A percentile compares a stretch with the other conserved stretches of the same genome.
These are phyloP conservation scores for Mariannaea elegans DNA, from an alignment of 2,329 filamentous ascomycete genomes.

Conservation along the genomic window DNA sequence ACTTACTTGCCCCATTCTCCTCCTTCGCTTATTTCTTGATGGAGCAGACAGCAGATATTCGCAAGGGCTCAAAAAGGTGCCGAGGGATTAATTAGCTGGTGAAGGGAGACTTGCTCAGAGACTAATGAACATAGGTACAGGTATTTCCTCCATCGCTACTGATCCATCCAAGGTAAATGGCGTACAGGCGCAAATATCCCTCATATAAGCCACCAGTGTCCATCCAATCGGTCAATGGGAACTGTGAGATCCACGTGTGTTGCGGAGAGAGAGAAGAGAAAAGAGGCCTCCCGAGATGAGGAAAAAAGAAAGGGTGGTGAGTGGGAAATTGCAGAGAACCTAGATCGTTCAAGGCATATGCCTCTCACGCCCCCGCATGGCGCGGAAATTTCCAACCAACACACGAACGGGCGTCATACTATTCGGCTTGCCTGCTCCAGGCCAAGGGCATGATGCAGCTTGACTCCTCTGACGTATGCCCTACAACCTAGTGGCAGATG, in stretches of 20 bases:
- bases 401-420: background rate
- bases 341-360: conserved; percentile 5
- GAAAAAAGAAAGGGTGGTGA: background rate
- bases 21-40: too few species aligned
- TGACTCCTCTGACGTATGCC: conserved; percentile 8
- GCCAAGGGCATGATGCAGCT: background rate
- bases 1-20: too few species aligned
- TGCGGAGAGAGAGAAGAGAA: background rate
- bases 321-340: background rate
- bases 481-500: conserved; percentile 10
- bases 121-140: too few species aligned
- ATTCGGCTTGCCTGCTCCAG: background rate
- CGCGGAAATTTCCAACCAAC: background rate
- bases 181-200: background rate
- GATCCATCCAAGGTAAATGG: too few species aligned
- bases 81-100: too few species aligned
- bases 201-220: background rate
- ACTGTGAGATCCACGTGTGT: background rate
- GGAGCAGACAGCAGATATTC: too few species aligned
- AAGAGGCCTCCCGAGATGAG: conserved; percentile 4
- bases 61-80: too few species aligned
- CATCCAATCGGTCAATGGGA: background rate
- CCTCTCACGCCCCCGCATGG: background rate
- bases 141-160: too few species aligned
- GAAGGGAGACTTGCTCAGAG: too few species aligned